Conservation (phyloP, 768 basidiomycete genomes). For the Pleurotus pulmonarius region DNA sequence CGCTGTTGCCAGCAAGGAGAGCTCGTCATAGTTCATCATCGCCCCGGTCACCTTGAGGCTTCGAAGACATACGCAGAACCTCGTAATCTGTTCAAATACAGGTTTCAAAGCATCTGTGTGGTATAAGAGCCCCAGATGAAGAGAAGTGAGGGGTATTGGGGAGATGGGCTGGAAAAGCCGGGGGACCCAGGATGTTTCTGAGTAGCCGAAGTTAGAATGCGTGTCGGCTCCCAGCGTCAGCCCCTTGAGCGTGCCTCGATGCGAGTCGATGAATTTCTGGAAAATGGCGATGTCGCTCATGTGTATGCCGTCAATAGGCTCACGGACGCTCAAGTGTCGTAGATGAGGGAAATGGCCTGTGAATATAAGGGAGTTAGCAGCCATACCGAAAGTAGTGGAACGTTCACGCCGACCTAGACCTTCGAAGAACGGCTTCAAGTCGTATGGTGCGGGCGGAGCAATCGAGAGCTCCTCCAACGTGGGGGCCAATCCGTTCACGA, state of each 20-base stretch:
- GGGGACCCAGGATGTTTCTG: background rate
- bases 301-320: constrained; percentile 5
- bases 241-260: background rate
- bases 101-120: background rate
- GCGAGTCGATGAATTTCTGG: background rate
- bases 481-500: background rate
- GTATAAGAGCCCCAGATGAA: background rate
- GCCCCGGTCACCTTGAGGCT: background rate
- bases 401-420: background rate
- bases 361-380: background rate
- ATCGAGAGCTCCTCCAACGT: background rate
- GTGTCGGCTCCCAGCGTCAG: background rate
- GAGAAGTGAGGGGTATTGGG: background rate
- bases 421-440: background rate
- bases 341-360: background rate
- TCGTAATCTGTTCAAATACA: background rate
- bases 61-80: background rate
- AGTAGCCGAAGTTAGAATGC: background rate
- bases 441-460: background rate
- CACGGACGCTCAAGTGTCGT: background rate
- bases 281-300: constrained; percentile 1
- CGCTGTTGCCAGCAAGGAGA: background rate
- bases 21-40: background rate
- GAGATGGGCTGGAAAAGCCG: background rate
- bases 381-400: too few relatives aligned